Base-by-base conservation (phyloP, 1,139 yeast genomes). In the Suhomyces atakaporum region DNA sequence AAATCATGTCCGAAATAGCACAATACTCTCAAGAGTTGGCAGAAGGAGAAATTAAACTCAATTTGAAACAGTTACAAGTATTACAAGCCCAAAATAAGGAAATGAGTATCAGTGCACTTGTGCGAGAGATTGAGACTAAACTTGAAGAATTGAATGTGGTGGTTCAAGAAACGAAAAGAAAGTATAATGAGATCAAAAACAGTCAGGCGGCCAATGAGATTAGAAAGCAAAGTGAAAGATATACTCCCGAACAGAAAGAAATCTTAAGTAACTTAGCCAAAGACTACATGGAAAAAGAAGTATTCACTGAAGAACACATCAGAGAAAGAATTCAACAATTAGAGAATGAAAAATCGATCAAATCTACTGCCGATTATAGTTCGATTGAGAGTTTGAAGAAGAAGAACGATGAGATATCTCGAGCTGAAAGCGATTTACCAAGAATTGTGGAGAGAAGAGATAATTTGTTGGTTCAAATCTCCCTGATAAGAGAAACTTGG, bases 161-260 rank as follows among this genome's bases (percentile, higher is more conserved):
- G 5, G 73, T 69, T 43, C 59, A 60, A 5, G 54, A 54, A 11
- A 76, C 79, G 7, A 68, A 73, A 38, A 48, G 54, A 15, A 61
- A 60, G 28, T 70, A 74, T 36, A 69, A 69, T 30, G 63, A 62
- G 36, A 59, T 68, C 38, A 74, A 66, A 42, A 64, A 70, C 31
- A 67, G 75, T 33, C 73, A 66, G 14, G 74, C 74, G 10, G 73
- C 70, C 11, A 56, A 58, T 30, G 60, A 58, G 31, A 66, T 79
- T 42, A 66, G 66, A 42, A 59, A 58, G 15, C 68, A 66, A 39
- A 69, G 73, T 21, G 53, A 53, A 8, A 43, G 51, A 1, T 75
- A 74, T 39, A 54, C 73, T 0, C 69, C 61, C 1, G 79, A 73
- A 25, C 71, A 69, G 19, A 68, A 73, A 33, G 62, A 51, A 5